These are phyloP conservation scores for Rhizopogon roseolus DNA, from an alignment of 768 basidiomycete genomes.

Conservation along the genomic window DNA sequence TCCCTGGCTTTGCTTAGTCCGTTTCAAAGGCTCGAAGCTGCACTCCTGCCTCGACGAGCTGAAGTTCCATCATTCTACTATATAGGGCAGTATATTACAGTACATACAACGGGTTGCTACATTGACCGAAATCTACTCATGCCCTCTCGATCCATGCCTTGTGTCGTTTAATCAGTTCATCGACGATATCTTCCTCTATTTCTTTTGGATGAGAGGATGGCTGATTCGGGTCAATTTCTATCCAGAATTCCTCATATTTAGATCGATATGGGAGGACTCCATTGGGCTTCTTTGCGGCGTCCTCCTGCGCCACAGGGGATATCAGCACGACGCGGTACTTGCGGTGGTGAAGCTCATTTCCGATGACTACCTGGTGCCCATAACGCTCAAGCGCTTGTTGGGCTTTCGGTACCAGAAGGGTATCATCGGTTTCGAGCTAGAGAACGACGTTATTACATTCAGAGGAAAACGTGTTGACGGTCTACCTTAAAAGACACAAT, in stretches of 20 bases:
- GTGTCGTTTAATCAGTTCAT: slow-evolving; percentile 72
- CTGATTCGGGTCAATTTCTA: slow-evolving; percentile 48
- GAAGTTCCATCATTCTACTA: background rate
- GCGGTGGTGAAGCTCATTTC: slow-evolving; percentile 88
- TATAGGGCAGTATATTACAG: background rate
- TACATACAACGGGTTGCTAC: background rate
- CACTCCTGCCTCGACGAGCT: no score
- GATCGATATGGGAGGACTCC: slow-evolving; percentile 12
- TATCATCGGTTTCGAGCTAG: slow-evolving; percentile 89
- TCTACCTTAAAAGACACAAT: slow-evolving; percentile 95
- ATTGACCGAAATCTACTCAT: background rate
- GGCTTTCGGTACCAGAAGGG: slow-evolving; percentile 87
- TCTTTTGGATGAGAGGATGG: slow-evolving; percentile 48
- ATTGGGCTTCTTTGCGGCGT: slow-evolving; percentile 9
- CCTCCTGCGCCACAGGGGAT: slow-evolving; percentile 35
- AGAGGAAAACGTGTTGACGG: background rate
- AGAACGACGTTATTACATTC: background rate
- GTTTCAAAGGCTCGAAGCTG: no score
- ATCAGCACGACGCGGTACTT: slow-evolving; percentile 94
- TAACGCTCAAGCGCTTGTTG: slow-evolving; percentile 85
- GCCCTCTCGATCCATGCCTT: slow-evolving; percentile 51
- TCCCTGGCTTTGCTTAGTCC: no score
- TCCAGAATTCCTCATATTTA: slow-evolving; percentile 53
- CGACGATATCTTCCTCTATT: slow-evolving; percentile 90
- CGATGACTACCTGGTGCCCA: slow-evolving; percentile 96